Conservation (phyloP, 2,329 filamentous ascomycete species). For the Pleurostoma richardsiae region DNA sequence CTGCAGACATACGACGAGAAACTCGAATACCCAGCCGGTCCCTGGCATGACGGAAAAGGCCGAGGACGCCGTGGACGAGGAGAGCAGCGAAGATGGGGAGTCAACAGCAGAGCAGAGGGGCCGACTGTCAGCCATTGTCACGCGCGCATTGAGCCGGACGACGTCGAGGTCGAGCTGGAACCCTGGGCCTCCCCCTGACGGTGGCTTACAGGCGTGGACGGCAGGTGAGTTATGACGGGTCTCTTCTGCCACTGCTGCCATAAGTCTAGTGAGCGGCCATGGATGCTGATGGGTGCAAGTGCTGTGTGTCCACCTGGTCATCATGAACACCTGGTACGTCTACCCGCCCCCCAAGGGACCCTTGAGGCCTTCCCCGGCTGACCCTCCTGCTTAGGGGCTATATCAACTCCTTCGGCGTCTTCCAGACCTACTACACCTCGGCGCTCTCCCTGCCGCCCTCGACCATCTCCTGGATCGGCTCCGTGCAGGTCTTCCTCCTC, state of each 20-base stretch:
- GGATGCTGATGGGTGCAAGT: slow-evolving; percentile 14
- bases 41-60: slow-evolving; percentile 1
- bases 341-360: not conserved
- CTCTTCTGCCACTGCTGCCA: too few relatives aligned
- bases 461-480: slow-evolving; percentile 50
- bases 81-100: not conserved
- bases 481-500: slow-evolving; percentile 47
- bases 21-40: slow-evolving; percentile 1
- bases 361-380: slow-evolving; percentile 1
- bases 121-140: slow-evolving; percentile 20
- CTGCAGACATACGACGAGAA: not conserved
- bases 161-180: slow-evolving; percentile 33
- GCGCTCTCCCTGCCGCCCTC: slow-evolving; percentile 33
- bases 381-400: slow-evolving; percentile 32
- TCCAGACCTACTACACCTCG: slow-evolving; percentile 46
- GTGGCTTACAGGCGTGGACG: slow-evolving; percentile 41
- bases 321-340: slow-evolving; percentile 45
- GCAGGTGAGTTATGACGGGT: slow-evolving; percentile 24
- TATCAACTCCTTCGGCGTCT: slow-evolving; percentile 51
- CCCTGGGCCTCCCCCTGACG: slow-evolving; percentile 45
- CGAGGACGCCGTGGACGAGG: not conserved
- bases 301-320: slow-evolving; percentile 35
- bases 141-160: slow-evolving; percentile 33
- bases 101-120: slow-evolving; percentile 9
- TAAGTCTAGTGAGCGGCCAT: too few relatives aligned